phyloP scores from a whole-genome alignment of 108 stramenopile genomes.

The Pseudonitzschia multiseries region DNA sequence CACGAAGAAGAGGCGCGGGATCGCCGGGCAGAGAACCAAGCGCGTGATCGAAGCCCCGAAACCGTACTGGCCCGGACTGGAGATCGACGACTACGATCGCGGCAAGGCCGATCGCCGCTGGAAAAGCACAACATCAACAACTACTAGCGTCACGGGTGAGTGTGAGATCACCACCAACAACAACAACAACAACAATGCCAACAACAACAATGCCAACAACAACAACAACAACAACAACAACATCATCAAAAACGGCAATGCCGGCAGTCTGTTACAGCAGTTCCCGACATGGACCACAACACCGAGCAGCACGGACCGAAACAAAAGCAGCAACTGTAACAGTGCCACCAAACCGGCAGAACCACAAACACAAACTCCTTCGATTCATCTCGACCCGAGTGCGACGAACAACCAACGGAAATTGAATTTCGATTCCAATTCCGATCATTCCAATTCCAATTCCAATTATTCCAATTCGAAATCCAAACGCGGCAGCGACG shows the following conservation, averaged over 20 bases:
- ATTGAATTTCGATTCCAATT: too few relatives aligned
- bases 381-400: too few relatives aligned
- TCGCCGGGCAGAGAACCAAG: not conserved
- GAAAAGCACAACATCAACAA: not conserved
- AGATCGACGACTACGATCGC: slow-evolving; percentile 5
- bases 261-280: too few relatives aligned
- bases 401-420: too few relatives aligned
- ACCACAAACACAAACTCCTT: too few relatives aligned
- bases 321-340: not conserved
- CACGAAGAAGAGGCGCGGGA: slow-evolving; percentile 3
- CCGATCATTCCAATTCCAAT: too few relatives aligned
- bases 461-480: too few relatives aligned
- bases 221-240: not conserved
- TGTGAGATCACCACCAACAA: not conserved
- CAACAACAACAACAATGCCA: not conserved
- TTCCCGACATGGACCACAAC: too few relatives aligned
- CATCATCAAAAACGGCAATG: not conserved
- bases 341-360: too few relatives aligned
- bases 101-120: not conserved
- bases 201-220: not conserved
- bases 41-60: not conserved
- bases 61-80: slow-evolving; percentile 5
- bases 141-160: not conserved
- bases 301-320: too few relatives aligned
- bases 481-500: too few relatives aligned